These are phyloP conservation scores for Penicillium coprophilum DNA, from an alignment of 495 filamentous ascomycete species.

Conservation along the genomic window DNA sequence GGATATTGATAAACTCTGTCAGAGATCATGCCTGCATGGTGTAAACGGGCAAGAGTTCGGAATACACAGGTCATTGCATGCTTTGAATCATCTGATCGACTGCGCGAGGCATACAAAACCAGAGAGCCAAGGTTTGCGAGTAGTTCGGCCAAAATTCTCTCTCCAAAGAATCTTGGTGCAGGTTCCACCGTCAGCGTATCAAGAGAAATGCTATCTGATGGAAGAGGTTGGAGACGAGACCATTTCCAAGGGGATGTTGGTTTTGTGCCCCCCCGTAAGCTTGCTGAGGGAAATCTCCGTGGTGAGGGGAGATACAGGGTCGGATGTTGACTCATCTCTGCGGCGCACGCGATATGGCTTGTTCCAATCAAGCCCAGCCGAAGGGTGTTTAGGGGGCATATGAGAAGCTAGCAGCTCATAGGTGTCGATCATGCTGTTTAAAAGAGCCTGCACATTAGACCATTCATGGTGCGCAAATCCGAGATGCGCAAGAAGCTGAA, in stretches of 20 bases:
- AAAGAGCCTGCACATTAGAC: conserved; percentile 41
- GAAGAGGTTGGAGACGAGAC: conserved; percentile 4
- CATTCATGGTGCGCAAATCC: conserved; percentile 46
- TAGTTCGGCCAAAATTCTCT: conserved; percentile 28
- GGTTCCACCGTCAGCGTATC: conserved; percentile 30
- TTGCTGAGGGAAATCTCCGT: conserved; percentile 32
- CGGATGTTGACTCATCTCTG: neutral
- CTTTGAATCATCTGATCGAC: conserved; percentile 36
- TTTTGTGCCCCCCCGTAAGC: conserved; percentile 21
- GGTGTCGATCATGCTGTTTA: conserved; percentile 42
- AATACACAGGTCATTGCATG: conserved; percentile 57
- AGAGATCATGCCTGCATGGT: conserved; percentile 58
- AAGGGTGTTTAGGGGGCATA: conserved; percentile 19
- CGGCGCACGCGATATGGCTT: conserved; percentile 1
- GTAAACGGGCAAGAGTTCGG: conserved; percentile 58
- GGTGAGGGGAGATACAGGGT: conserved; percentile 1
- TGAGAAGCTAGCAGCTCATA: conserved; percentile 23
- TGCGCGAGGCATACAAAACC: conserved; percentile 52
- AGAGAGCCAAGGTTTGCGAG: conserved; percentile 52
- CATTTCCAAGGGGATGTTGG: conserved; percentile 1
- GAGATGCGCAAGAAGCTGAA: conserved; percentile 45
- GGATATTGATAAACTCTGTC: conserved; percentile 56
- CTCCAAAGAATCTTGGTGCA: conserved; percentile 23
- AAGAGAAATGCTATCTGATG: conserved; percentile 15
- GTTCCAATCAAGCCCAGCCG: conserved; percentile 29